Evolutionary conservation across 768 basidiomycete genomes (phyloP).

Genomic region (Clathrus columnatus): DNA sequence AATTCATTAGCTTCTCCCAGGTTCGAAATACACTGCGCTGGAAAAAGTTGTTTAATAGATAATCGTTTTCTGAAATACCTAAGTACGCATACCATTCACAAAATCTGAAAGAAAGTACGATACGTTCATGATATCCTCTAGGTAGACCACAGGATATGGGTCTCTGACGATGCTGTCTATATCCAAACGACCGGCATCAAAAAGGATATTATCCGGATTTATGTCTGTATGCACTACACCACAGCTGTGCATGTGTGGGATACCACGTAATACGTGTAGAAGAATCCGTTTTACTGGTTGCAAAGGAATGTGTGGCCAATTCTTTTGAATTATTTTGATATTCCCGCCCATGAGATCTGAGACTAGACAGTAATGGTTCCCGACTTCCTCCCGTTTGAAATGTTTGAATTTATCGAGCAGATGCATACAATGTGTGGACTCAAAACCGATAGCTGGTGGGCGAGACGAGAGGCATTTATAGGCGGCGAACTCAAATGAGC

Average conservation of each 20-base stretch:
- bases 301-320: neutral
- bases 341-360: constrained; percentile 9
- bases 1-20: neutral
- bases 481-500: no score
- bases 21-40: neutral
- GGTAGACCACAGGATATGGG: constrained; percentile 3
- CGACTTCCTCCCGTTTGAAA: neutral
- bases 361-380: constrained; percentile 9
- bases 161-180: no score
- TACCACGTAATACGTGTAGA: constrained; percentile 3
- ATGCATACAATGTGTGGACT: constrained; percentile 5
- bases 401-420: constrained; percentile 2
- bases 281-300: constrained; percentile 8
- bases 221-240: constrained; percentile 9
- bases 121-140: neutral
- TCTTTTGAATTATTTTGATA: neutral
- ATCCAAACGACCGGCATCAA: no score
- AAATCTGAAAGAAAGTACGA: constrained; percentile 9
- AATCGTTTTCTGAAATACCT: no score
- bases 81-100: constrained; percentile 11
- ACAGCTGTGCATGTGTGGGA: constrained; percentile 8
- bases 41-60: neutral
- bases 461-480: no score
- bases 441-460: no score
- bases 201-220: no score